Conservation (phyloP, 352 stramenopile genomes). For the Phytopythium helicoides region DNA sequence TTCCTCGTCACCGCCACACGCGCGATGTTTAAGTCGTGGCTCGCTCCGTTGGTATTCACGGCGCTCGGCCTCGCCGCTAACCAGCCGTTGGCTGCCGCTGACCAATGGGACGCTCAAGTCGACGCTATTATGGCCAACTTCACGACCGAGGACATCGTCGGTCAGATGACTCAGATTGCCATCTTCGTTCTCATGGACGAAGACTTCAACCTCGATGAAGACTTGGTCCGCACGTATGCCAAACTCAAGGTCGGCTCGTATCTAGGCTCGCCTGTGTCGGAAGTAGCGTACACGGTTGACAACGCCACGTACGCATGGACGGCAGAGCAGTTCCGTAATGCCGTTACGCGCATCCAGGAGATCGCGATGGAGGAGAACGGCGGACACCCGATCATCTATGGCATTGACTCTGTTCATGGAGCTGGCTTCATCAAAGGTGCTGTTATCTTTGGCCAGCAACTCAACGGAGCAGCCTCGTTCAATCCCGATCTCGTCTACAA, state of each 20-base stretch:
- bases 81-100: slow-evolving; percentile 12
- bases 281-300: slow-evolving; percentile 6
- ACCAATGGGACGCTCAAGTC: slow-evolving; percentile 28
- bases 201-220: slow-evolving; percentile 10
- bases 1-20: too few species aligned
- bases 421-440: slow-evolving; percentile 79
- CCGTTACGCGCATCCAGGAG: slow-evolving; percentile 66
- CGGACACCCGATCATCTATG: slow-evolving; percentile 72
- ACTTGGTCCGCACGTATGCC: slow-evolving; percentile 25
- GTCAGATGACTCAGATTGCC: slow-evolving; percentile 86
- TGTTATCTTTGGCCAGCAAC: slow-evolving; percentile 82
- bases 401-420: slow-evolving; percentile 87
- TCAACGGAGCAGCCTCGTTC: slow-evolving; percentile 87
- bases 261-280: slow-evolving; percentile 44
- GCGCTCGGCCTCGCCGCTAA: slow-evolving; percentile 14
- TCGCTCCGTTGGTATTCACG: slow-evolving; percentile 18
- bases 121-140: slow-evolving; percentile 30
- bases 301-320: slow-evolving; percentile 31
- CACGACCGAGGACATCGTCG: slow-evolving; percentile 32
- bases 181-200: slow-evolving; percentile 49
- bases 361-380: slow-evolving; percentile 68
- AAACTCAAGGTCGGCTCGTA: slow-evolving; percentile 77
- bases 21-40: slow-evolving; percentile 38
- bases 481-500: slow-evolving; percentile 63
- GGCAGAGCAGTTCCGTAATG: slow-evolving; percentile 52